These are phyloP conservation scores for Gossypium aridum DNA, from an alignment of 441 rosid species.

Conservation along the genomic window DNA sequence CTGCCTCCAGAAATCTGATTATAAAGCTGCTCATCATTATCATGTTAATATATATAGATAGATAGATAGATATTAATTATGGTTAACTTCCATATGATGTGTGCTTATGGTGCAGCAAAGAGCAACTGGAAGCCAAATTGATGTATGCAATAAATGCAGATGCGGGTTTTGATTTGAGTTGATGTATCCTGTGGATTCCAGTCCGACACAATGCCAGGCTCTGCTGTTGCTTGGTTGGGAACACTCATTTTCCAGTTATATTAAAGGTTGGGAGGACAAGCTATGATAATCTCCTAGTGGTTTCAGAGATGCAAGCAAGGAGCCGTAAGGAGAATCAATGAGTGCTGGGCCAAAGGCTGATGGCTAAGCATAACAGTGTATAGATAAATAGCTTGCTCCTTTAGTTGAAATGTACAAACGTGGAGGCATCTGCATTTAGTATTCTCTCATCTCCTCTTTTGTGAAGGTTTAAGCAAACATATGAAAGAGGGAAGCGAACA, in stretches of 20 bases:
- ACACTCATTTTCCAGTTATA: neutral
- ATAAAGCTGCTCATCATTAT: neutral
- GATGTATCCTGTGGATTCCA: conserved; percentile 12
- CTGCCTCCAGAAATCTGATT: neutral
- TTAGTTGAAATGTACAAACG: neutral
- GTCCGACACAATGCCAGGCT: neutral
- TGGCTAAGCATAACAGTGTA: neutral
- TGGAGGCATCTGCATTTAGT: neutral
- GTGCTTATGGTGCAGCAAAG: conserved; percentile 61
- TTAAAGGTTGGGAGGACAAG: neutral
- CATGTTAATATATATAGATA: neutral
- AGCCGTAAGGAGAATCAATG: neutral
- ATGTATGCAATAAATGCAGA: conserved; percentile 90
- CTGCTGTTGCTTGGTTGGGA: neutral
- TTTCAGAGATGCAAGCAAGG: neutral
- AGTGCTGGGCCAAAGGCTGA: neutral
- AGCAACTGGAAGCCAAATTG: conserved; percentile 76
- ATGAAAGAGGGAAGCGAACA: neutral
- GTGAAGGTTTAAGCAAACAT: neutral
- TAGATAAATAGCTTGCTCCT: neutral
- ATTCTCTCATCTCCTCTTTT: neutral
- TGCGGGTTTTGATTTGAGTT: conserved; percentile 97
- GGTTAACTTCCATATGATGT: neutral
- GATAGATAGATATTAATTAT: neutral
- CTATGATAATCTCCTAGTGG: neutral